Base-by-base conservation (phyloP, 2,329 filamentous ascomycete genomes). In the Colletotrichum magnum region DNA sequence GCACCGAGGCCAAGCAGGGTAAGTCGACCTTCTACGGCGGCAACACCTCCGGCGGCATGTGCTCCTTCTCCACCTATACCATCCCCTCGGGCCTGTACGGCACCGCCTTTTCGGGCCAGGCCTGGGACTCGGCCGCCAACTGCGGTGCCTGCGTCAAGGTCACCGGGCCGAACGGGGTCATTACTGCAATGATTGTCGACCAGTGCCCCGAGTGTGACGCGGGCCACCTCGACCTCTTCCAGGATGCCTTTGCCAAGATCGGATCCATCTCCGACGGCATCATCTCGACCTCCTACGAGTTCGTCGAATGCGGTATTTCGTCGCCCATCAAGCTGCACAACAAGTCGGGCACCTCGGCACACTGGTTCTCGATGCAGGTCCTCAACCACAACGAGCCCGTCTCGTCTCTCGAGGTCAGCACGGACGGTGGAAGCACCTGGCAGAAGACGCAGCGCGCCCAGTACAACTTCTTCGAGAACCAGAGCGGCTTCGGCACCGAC, bases 61-160 rank as follows among this genome's bases (percentile, higher is more conserved):
- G 90, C 79, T 88, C 86, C 13, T 92, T 92, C 82, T 82, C 83
- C 7, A 87, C 84, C 58, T 92, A 91, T 80, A 89, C 85, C 3
- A 80, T 92, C 28, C 89, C 90, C 6, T 81, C 85, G 12, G 81
- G 82, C 13, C 78, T 92, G 64, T 88, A 82, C 73, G 90, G 91
- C 64, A 90, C 89, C 10, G 90, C 91, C 2, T 84, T 90, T 58
- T 88, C 89, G 0, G 85, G 85, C 47, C 79, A 83, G 3, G 86
- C 85, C 72, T 93, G 90, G 90, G 78, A 84, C 58, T 79, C 76
- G 60, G 83, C 86, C 2, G 83, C 81, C 50, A 81, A 87, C 71
- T 93, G 91, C 74, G 90, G 91, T 72, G 81, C 84, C 21, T 93
- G 91, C 72, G 79, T 93, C 13, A 78, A 84, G 59, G 88, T 93